Evolutionary conservation across 768 basidiomycete species (phyloP).

Genomic region (Amanita jacksonii): DNA sequence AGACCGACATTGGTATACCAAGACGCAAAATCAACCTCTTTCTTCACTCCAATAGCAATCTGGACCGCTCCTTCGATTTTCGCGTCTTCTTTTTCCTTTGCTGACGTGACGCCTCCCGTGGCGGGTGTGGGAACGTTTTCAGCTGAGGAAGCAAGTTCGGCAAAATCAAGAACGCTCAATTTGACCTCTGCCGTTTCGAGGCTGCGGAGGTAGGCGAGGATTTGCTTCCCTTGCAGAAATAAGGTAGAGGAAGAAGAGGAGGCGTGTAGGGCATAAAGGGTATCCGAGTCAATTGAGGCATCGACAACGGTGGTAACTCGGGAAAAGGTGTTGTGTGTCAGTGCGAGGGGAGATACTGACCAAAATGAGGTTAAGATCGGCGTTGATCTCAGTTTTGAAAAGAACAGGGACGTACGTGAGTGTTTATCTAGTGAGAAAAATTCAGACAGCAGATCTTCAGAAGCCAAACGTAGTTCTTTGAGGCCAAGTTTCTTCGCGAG

Average conservation of each 20-base stretch:
- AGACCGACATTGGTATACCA: constrained; percentile 88
- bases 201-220: constrained; percentile 58
- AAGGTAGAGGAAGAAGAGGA: constrained; percentile 60
- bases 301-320: constrained; percentile 73
- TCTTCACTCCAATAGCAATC: constrained; percentile 91
- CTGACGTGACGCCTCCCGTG: constrained; percentile 20
- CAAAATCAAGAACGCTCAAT: constrained; percentile 68
- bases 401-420: constrained; percentile 52
- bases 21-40: constrained; percentile 87
- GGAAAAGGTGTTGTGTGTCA: constrained; percentile 56
- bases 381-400: neutral
- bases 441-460: constrained; percentile 77
- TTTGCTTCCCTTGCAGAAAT: constrained; percentile 72
- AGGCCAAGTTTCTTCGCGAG: constrained; percentile 73
- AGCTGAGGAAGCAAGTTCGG: constrained; percentile 34
- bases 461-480: constrained; percentile 82
- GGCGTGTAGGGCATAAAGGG: constrained; percentile 66
- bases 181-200: constrained; percentile 61
- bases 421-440: constrained; percentile 83
- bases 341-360: constrained; percentile 73
- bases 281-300: constrained; percentile 55
- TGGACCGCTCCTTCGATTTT: constrained; percentile 85
- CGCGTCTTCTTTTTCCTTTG: constrained; percentile 61
- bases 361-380: neutral
- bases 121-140: constrained; percentile 20